These are phyloP conservation scores for Diaporthe longicolla DNA, from an alignment of 2,329 filamentous ascomycete genomes.

Conservation along the genomic window DNA sequence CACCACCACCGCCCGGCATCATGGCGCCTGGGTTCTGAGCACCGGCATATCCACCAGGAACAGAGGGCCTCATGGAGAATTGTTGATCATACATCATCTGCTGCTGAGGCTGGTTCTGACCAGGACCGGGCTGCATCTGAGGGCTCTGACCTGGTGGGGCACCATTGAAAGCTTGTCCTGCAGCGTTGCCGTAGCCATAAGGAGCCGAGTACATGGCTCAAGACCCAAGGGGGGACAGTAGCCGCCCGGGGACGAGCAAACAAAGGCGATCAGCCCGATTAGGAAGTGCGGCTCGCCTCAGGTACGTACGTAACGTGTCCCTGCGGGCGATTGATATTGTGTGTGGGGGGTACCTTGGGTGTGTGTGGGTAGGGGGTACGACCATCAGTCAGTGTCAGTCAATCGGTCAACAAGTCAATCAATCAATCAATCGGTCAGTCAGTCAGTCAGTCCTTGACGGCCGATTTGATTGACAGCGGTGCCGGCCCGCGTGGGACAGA, in stretches of 20 bases:
- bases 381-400: conserved; percentile 36
- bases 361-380: conserved; percentile 40
- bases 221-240: conserved; percentile 36
- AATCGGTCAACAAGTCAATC: conserved; percentile 1
- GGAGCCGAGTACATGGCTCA: conserved; percentile 68
- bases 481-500: conserved; percentile 42
- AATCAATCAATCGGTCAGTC: neutral
- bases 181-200: conserved; percentile 69
- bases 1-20: conserved; percentile 66
- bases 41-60: conserved; percentile 60
- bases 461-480: conserved; percentile 39
- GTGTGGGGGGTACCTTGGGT: conserved; percentile 42
- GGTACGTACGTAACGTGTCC: conserved; percentile 39
- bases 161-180: conserved; percentile 66
- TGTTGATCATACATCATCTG: conserved; percentile 75
- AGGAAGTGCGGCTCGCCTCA: conserved; percentile 40
- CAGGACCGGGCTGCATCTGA: conserved; percentile 61
- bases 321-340: conserved; percentile 37
- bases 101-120: conserved; percentile 61
- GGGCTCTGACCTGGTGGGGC: conserved; percentile 62
- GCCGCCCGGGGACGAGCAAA: conserved; percentile 29
- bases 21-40: conserved; percentile 62
- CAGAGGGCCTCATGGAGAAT: conserved; percentile 68
- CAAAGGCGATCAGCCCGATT: conserved; percentile 41
- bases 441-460: conserved; percentile 18